Percentiles rank a stretch among this genome's conserved stretches.
These are phyloP conservation scores for Fremontodendron californicum DNA, from an alignment of 345 rosid genomes.

Conservation along the genomic window DNA sequence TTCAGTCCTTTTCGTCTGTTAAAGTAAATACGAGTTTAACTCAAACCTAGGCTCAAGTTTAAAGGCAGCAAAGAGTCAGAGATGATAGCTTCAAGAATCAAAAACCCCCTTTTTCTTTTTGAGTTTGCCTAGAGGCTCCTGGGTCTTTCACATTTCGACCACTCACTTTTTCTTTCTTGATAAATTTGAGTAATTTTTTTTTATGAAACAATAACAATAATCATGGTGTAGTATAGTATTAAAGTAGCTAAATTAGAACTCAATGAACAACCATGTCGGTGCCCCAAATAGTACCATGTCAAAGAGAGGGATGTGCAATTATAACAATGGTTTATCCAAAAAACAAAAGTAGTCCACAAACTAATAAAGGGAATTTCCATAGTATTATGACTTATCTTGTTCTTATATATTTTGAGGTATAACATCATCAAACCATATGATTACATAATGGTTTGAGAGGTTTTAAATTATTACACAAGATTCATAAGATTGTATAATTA, in stretches of 20 bases:
- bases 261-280: not conserved
- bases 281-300: not conserved
- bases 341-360: not conserved
- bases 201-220: not conserved
- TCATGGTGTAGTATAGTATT: not conserved
- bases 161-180: not conserved
- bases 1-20: not conserved
- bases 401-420: not conserved
- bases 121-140: not conserved
- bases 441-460: not conserved
- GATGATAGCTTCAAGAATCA: not conserved
- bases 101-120: not conserved
- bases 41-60: not conserved
- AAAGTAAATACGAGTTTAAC: not conserved
- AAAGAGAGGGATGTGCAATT: not conserved
- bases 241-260: not conserved
- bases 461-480: not conserved
- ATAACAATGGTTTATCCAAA: not conserved
- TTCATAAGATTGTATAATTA: not conserved
- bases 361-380: not conserved
- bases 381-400: not conserved
- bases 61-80: not conserved
- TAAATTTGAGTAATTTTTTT: not conserved
- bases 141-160: not conserved
- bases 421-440: not conserved